A percentile compares a stretch with the other conserved stretches of the same genome.
Evolutionary conservation across 768 basidiomycete genomes (phyloP).

Genomic region (Tricholoma sp.): DNA sequence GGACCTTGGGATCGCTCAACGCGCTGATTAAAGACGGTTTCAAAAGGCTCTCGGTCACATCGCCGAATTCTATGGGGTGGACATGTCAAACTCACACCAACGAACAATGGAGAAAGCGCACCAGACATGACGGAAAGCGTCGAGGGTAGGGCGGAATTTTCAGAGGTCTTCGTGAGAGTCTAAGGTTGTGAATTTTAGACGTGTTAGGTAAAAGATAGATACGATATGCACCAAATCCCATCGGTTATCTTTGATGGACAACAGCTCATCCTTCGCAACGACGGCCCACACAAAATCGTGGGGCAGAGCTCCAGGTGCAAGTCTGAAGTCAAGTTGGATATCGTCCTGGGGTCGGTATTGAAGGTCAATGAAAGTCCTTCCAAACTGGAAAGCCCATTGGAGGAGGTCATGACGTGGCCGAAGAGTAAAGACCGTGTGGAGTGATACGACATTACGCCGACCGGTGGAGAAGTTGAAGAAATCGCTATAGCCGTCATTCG

Average conservation of each 20-base stretch:
- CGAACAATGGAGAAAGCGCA: constrained; percentile 17
- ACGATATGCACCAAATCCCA: constrained; percentile 79
- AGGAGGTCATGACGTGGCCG: constrained; percentile 81
- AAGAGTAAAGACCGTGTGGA: constrained; percentile 77
- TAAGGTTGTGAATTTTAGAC: constrained; percentile 22
- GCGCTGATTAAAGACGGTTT: constrained; percentile 52
- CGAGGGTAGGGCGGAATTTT: constrained; percentile 55
- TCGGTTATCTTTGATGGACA: constrained; percentile 59
- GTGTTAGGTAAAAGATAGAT: neutral
- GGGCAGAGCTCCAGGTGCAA: constrained; percentile 44
- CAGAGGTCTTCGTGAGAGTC: constrained; percentile 81
- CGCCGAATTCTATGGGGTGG: constrained; percentile 61
- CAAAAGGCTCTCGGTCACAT: constrained; percentile 74
- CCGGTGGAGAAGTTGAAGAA: constrained; percentile 88
- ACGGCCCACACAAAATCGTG: constrained; percentile 79
- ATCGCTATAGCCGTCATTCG: constrained; percentile 69
- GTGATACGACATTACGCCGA: constrained; percentile 64
- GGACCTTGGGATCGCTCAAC: constrained; percentile 60
- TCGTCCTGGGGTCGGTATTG: constrained; percentile 66
- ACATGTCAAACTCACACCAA: constrained; percentile 5
- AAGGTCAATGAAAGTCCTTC: constrained; percentile 66
- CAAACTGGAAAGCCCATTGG: constrained; percentile 57
- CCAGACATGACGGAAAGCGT: constrained; percentile 74
- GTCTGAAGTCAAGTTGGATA: constrained; percentile 75
- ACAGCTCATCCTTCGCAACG: constrained; percentile 74